Evolutionary conservation across 257 asterid species (phyloP).

Genomic region (Solanum verrucosum): DNA sequence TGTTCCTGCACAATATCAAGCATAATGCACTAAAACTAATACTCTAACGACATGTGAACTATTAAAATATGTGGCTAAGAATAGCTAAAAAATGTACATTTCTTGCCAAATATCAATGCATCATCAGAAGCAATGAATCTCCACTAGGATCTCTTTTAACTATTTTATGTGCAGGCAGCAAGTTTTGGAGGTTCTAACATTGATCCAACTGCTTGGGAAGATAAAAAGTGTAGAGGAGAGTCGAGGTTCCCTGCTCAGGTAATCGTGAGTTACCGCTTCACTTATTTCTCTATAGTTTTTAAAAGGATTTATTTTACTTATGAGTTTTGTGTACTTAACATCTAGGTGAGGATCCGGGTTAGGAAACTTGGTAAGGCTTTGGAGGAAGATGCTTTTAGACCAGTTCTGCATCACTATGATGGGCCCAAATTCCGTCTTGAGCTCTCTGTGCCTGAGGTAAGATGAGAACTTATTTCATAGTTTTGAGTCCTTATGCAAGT

Average conservation of each 20-base stretch:
- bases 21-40: neutral
- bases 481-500: neutral
- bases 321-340: slow-evolving; percentile 1
- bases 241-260: slow-evolving; percentile 99
- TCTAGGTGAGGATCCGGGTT: slow-evolving; percentile 64
- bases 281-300: neutral
- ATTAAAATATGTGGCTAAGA: neutral
- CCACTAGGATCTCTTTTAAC: neutral
- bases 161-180: slow-evolving; percentile 37
- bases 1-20: neutral
- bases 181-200: slow-evolving; percentile 93
- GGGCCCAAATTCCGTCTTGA: slow-evolving; percentile 98
- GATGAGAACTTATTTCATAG: neutral
- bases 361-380: slow-evolving; percentile 79
- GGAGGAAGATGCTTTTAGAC: slow-evolving; percentile 94
- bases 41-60: neutral
- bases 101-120: neutral
- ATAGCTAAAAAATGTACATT: neutral
- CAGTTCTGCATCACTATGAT: slow-evolving; percentile 92
- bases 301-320: neutral
- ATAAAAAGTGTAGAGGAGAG: slow-evolving; percentile 93
- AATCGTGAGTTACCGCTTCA: neutral
- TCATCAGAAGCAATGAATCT: neutral
- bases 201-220: slow-evolving; percentile 99
- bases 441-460: slow-evolving; percentile 91